Evolutionary conservation across 768 basidiomycete species (phyloP).

Genomic region (Candolleomyces efflorescens): DNA sequence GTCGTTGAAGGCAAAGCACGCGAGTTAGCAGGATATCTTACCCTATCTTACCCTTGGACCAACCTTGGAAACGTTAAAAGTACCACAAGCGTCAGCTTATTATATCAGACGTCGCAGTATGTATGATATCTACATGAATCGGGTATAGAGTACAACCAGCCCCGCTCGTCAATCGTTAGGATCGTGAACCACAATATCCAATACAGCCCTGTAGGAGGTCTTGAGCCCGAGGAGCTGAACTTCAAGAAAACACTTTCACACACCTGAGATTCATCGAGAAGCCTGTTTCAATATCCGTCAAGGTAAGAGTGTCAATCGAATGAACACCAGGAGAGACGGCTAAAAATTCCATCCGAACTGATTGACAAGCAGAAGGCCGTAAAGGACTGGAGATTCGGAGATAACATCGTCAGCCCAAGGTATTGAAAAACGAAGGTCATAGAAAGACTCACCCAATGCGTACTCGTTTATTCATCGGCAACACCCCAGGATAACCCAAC

Average conservation of each 20-base stretch:
- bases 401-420: neutral
- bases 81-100: neutral
- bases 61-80: neutral
- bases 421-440: neutral
- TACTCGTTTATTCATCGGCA: conserved; percentile 75
- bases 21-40: neutral
- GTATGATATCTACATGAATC: neutral
- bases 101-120: neutral
- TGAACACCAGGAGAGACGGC: conserved; percentile 80
- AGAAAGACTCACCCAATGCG: conserved; percentile 65
- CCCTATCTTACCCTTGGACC: neutral
- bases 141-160: neutral
- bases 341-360: conserved; percentile 81
- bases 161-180: conserved; percentile 21
- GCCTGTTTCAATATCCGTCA: conserved; percentile 74
- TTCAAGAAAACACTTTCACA: conserved; percentile 11
- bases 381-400: conserved; percentile 51
- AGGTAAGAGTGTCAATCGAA: conserved; percentile 61
- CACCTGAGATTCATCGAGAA: conserved; percentile 73
- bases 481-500: conserved; percentile 53
- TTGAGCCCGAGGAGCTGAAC: neutral
- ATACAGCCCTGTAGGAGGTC: conserved; percentile 48
- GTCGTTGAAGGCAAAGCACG: conserved; percentile 45
- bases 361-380: conserved; percentile 78
- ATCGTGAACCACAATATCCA: conserved; percentile 75